Conservation (phyloP, 2,329 filamentous ascomycete species). For the Neofusicoccum cordaticola region DNA sequence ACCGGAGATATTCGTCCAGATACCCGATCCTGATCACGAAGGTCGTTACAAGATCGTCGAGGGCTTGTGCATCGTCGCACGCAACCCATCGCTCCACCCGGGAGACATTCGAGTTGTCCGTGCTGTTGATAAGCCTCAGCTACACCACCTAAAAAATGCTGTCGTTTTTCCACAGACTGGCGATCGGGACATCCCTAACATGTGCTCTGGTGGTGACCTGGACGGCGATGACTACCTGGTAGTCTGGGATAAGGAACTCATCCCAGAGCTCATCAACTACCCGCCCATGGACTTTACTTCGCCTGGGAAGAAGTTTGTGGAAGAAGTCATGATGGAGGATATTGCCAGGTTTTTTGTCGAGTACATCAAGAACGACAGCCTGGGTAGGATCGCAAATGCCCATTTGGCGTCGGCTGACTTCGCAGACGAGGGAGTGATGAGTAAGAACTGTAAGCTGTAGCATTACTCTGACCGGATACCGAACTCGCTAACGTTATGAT, state of each 20-base stretch:
- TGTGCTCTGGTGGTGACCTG: slow-evolving; percentile 94
- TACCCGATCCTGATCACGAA: slow-evolving; percentile 58
- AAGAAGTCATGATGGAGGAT: slow-evolving; percentile 68
- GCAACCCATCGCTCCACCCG: slow-evolving; percentile 91
- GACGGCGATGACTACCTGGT: slow-evolving; percentile 96
- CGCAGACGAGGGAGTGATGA: slow-evolving; percentile 61
- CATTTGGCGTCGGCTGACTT: slow-evolving; percentile 77
- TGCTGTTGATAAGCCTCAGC: slow-evolving; percentile 70
- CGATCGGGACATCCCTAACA: slow-evolving; percentile 80
- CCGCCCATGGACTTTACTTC: slow-evolving; percentile 74
- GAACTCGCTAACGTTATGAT: background rate
- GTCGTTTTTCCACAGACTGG: slow-evolving; percentile 83
- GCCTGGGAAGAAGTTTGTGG: slow-evolving; percentile 54
- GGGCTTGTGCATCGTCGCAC: slow-evolving; percentile 78
- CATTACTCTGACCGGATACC: too few relatives aligned
- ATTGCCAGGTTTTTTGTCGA: slow-evolving; percentile 82
- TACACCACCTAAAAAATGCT: slow-evolving; percentile 77
- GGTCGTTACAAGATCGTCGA: slow-evolving; percentile 63
- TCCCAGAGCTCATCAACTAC: slow-evolving; percentile 64
- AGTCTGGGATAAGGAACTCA: slow-evolving; percentile 78
- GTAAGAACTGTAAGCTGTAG: slow-evolving; percentile 59
- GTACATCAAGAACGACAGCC: slow-evolving; percentile 87
- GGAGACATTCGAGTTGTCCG: slow-evolving; percentile 86
- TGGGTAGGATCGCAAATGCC: slow-evolving; percentile 75
- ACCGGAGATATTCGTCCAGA: slow-evolving; percentile 86